Conservation (phyloP, 805 yeast species). For the Candida alai region DNA sequence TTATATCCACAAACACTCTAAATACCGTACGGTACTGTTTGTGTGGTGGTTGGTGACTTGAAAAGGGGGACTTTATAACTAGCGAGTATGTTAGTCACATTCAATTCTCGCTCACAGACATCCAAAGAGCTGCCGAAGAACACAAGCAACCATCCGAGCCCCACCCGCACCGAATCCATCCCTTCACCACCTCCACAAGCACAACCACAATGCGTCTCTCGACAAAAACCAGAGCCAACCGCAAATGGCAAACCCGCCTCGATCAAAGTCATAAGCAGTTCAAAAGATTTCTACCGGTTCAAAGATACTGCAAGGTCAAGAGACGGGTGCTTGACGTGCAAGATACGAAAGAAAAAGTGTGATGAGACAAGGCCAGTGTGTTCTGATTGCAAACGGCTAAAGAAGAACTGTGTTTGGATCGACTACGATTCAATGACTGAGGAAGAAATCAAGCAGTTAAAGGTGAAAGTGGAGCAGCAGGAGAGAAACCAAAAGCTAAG, state of each 20-base stretch:
- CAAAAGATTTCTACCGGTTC: constrained; percentile 13
- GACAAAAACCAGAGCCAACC: not conserved
- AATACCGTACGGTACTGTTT: too few relatives aligned
- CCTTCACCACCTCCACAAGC: not conserved
- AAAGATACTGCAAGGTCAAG: constrained; percentile 38
- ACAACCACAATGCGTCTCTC: not conserved
- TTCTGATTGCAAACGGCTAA: constrained; percentile 45
- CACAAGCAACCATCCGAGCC: not conserved
- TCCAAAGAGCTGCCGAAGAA: not conserved
- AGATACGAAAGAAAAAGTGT: constrained; percentile 58
- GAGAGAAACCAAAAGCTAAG: constrained; percentile 43
- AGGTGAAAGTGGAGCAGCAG: constrained; percentile 31
- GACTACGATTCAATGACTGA: constrained; percentile 40
- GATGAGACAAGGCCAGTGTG: constrained; percentile 49
- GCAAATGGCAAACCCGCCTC: constrained; percentile 4
- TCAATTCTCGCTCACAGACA: constrained; percentile 10
- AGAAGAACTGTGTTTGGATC: constrained; percentile 46
- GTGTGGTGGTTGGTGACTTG: too few relatives aligned
- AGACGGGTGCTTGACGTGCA: constrained; percentile 68
- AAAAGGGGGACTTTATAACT: too few relatives aligned
- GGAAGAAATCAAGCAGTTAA: constrained; percentile 33
- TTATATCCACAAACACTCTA: too few relatives aligned
- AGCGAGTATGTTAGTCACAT: constrained; percentile 16
- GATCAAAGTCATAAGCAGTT: constrained; percentile 13
- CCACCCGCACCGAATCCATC: not conserved